Evolutionary conservation across 2,329 filamentous ascomycete species (phyloP).

Genomic region (Alternaria panax): DNA sequence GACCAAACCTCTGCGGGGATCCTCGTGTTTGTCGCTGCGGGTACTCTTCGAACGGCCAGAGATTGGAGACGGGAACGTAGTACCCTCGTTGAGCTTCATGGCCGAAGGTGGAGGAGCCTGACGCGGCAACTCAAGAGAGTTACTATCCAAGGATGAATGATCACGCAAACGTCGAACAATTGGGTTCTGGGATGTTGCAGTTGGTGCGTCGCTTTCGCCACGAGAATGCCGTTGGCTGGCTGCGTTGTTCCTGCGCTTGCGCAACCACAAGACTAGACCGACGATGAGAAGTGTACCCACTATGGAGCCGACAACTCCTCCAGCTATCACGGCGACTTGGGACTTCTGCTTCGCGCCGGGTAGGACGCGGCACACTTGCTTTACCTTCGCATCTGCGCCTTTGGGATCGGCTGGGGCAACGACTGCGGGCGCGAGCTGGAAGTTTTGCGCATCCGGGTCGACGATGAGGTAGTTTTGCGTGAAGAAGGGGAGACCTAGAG

Average conservation of each 20-base stretch:
- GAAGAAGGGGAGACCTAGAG: conserved; percentile 26
- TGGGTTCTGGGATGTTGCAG: conserved; percentile 7
- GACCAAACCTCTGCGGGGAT: conserved; percentile 19
- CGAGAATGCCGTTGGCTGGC: conserved; percentile 5
- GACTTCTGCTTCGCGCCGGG: conserved; percentile 14
- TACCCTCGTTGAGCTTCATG: conserved; percentile 3
- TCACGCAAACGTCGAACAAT: conserved; percentile 3
- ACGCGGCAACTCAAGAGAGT: conserved; percentile 17
- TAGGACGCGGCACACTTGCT: conserved; percentile 22
- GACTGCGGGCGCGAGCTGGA: conserved; percentile 25
- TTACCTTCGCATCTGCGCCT: conserved; percentile 21
- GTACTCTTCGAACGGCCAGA: conserved; percentile 6
- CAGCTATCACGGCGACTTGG: conserved; percentile 14
- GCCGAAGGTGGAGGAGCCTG: conserved; percentile 12
- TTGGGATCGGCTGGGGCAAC: conserved; percentile 20
- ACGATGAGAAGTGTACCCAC: conserved; percentile 20
- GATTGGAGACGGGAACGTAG: conserved; percentile 13
- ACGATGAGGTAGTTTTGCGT: conserved; percentile 30
- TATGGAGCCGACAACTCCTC: conserved; percentile 13
- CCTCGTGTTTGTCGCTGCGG: background rate
- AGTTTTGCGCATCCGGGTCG: conserved; percentile 25
- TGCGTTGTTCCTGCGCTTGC: conserved; percentile 7
- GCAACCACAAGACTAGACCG: conserved; percentile 10
- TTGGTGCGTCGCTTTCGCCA: conserved; percentile 13
- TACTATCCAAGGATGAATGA: conserved; percentile 11